Evolutionary conservation across 768 basidiomycete genomes (phyloP).

Genomic region (Myochromella boudieri): DNA sequence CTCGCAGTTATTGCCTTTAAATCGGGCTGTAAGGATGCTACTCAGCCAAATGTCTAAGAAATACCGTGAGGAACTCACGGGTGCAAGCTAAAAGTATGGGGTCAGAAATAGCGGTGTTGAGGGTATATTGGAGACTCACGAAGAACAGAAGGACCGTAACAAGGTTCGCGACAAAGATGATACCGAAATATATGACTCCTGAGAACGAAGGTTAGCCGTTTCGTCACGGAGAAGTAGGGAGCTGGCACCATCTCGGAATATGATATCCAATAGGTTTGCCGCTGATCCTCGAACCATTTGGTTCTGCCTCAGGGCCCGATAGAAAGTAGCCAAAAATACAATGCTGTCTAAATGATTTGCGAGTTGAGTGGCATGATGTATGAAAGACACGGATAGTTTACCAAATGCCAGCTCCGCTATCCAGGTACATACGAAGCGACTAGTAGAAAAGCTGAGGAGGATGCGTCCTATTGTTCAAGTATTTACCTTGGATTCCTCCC

Average conservation of each 20-base stretch:
- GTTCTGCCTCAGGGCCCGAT: conserved; percentile 22
- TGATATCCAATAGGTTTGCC: conserved; percentile 24
- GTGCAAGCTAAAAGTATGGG: conserved; percentile 21
- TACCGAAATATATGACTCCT: conserved; percentile 34
- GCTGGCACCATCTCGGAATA: conserved; percentile 33
- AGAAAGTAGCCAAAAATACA: conserved; percentile 31
- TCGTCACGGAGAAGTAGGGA: not conserved
- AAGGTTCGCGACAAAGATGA: conserved; percentile 33
- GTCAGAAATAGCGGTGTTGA: not conserved
- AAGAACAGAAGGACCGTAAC: conserved; percentile 31
- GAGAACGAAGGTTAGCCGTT: not conserved
- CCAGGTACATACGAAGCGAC: conserved; percentile 36
- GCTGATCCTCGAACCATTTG: conserved; percentile 12
- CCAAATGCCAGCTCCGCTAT: conserved; percentile 36
- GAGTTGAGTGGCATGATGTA: too few species aligned
- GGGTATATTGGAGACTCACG: conserved; percentile 18
- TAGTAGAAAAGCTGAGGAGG: conserved; percentile 7
- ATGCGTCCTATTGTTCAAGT: not conserved
- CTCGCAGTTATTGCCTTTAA: conserved; percentile 37
- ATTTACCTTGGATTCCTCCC: conserved; percentile 27
- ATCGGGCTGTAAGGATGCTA: conserved; percentile 22
- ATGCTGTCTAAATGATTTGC: conserved; percentile 31
- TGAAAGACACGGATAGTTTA: too few species aligned
- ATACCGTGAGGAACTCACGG: conserved; percentile 15
- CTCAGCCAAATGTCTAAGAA: not conserved